Evolutionary conservation across 805 yeast genomes (phyloP).

Genomic region (Ogataea allantospora): DNA sequence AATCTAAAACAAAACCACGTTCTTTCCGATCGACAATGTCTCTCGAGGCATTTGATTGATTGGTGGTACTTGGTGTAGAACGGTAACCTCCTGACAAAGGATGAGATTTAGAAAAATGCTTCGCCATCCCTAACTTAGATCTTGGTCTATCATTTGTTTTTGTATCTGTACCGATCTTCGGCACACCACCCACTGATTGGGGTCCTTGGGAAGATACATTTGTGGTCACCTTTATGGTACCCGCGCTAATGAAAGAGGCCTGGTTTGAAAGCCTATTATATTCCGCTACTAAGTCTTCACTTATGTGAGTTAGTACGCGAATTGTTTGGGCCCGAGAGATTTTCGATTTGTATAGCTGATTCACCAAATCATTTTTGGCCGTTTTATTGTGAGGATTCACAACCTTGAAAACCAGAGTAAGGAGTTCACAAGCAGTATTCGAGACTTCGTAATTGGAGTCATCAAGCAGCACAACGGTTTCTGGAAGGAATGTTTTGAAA

Average conservation of each 20-base stretch:
- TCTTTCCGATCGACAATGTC: neutral
- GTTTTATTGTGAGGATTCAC: constrained; percentile 31
- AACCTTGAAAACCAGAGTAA: constrained; percentile 38
- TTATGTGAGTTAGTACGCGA: constrained; percentile 32
- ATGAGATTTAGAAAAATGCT: neutral
- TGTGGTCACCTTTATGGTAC: constrained; percentile 28
- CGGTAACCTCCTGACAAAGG: neutral
- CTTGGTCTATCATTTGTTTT: constrained; percentile 14
- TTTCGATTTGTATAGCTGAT: constrained; percentile 38
- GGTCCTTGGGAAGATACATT: neutral
- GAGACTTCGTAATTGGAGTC: constrained; percentile 19
- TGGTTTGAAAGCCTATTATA: constrained; percentile 15
- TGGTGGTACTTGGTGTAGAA: neutral
- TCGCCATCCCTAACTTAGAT: constrained; percentile 13
- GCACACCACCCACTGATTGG: neutral
- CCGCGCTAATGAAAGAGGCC: constrained; percentile 30
- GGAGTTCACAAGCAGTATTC: constrained; percentile 24
- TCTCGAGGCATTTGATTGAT: neutral
- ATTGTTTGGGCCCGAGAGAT: constrained; percentile 28
- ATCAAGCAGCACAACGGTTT: constrained; percentile 24
- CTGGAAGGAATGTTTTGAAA: constrained; percentile 31
- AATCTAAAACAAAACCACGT: neutral
- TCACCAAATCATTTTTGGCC: constrained; percentile 46
- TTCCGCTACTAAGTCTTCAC: constrained; percentile 24
- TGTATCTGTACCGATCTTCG: neutral